Evolutionary conservation across 768 basidiomycete genomes (phyloP).

Genomic region (Boletellus ananiceps): DNA sequence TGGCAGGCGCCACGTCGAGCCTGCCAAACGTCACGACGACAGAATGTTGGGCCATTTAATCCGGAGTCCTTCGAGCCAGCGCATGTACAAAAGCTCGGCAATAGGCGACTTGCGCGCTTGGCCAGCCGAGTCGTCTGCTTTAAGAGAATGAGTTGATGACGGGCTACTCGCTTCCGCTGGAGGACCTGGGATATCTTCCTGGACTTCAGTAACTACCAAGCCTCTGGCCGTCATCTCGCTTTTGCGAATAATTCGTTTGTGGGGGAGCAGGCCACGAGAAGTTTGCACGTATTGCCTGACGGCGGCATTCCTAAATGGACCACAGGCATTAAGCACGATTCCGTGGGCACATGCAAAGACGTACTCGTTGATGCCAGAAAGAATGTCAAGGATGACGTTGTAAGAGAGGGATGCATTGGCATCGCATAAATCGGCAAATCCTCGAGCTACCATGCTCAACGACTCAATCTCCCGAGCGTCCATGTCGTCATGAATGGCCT

Average conservation of each 20-base stretch:
- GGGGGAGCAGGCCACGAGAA: constrained; percentile 74
- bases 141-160: constrained; percentile 26
- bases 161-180: constrained; percentile 35
- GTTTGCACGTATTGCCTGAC: constrained; percentile 82
- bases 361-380: constrained; percentile 89
- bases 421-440: constrained; percentile 81
- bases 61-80: constrained; percentile 91
- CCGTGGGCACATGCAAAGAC: constrained; percentile 27
- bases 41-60: constrained; percentile 84
- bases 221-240: constrained; percentile 85
- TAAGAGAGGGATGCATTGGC: constrained; percentile 85
- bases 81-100: constrained; percentile 92
- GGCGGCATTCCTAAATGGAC: constrained; percentile 57
- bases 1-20: background rate
- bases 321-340: constrained; percentile 4
- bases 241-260: constrained; percentile 70
- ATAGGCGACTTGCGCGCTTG: constrained; percentile 77
- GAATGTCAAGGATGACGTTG: constrained; percentile 81
- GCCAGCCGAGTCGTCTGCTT: constrained; percentile 36
- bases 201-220: constrained; percentile 76
- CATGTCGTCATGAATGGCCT: constrained; percentile 81
- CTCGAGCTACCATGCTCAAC: constrained; percentile 82
- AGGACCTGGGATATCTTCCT: constrained; percentile 61
- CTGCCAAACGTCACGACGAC: constrained; percentile 21
- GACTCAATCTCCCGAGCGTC: constrained; percentile 86